Percentiles rank a stretch among this genome's conserved stretches.
phyloP scores from a whole-genome alignment of 805 yeast genomes.

The Kuraishia piskuri region DNA sequence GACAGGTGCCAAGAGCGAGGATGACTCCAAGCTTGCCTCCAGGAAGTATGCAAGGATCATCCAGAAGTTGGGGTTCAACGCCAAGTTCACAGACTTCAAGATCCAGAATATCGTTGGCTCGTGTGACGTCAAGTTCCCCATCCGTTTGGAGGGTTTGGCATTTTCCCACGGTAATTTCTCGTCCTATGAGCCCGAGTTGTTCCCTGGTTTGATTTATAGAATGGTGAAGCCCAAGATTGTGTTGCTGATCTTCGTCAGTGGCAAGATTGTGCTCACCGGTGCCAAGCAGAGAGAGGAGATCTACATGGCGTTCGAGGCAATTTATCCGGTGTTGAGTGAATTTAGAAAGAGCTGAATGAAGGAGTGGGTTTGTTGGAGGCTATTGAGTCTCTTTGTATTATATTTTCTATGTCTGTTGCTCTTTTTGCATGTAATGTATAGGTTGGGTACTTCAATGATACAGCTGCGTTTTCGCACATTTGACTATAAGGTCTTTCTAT shows the following conservation, averaged over 20 bases:
- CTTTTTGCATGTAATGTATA: not conserved
- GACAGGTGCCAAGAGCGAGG: constrained; percentile 98
- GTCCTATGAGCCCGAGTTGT: constrained; percentile 95
- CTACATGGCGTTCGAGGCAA: constrained; percentile 96
- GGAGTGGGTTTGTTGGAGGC: not conserved
- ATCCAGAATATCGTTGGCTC: constrained; percentile 98
- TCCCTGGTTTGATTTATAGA: constrained; percentile 97
- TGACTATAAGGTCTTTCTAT: no score
- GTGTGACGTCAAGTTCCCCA: constrained; percentile 97
- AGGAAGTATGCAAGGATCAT: constrained; percentile 97
- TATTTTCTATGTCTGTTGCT: not conserved
- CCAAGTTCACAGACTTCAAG: constrained; percentile 95
- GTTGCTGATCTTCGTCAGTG: constrained; percentile 88
- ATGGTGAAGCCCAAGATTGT: constrained; percentile 99
- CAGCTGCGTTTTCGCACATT: not conserved
- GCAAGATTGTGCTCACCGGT: constrained; percentile 96
- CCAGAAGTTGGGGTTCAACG: constrained; percentile 95
- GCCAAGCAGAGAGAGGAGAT: constrained; percentile 98
- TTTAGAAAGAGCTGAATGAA: constrained; percentile 56
- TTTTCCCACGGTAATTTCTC: constrained; percentile 98
- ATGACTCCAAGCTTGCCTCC: constrained; percentile 95
- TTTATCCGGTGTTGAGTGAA: constrained; percentile 96
- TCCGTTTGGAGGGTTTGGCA: constrained; percentile 93
- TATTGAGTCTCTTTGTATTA: not conserved
- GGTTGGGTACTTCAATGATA: not conserved